These are phyloP conservation scores for Eremochloa ophiuroides DNA, from an alignment of 176 grass and related monocot genomes.

Conservation along the genomic window DNA sequence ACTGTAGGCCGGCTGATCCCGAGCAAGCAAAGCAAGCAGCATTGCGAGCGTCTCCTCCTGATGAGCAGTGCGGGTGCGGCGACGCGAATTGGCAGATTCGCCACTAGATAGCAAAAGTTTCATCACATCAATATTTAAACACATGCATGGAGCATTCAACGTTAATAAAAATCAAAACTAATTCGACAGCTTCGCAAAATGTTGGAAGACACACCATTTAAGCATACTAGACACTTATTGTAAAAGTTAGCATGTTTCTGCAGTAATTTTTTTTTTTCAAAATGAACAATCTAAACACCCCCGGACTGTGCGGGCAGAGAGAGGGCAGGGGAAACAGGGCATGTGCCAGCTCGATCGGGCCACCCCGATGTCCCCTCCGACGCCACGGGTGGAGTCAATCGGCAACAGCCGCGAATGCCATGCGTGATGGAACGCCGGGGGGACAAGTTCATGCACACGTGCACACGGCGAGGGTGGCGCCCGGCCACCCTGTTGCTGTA, in stretches of 20 bases:
- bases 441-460: slow-evolving; percentile 51
- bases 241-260: too few relatives aligned
- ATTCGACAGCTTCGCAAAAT: too few relatives aligned
- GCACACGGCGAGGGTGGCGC: slow-evolving; percentile 5
- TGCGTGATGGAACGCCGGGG: slow-evolving; percentile 35
- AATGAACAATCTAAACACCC: too few relatives aligned
- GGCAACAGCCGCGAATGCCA: slow-evolving; percentile 22
- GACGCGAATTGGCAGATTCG: too few relatives aligned
- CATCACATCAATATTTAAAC: too few relatives aligned
- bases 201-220: too few relatives aligned
- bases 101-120: too few relatives aligned
- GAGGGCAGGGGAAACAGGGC: background rate
- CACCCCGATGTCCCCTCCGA: slow-evolving; percentile 3
- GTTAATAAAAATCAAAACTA: too few relatives aligned
- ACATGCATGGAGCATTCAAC: too few relatives aligned
- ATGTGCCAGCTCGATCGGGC: slow-evolving; percentile 42
- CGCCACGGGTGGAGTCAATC: slow-evolving; percentile 35
- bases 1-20: background rate
- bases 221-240: too few relatives aligned
- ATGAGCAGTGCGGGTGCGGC: slow-evolving; percentile 30
- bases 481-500: slow-evolving; percentile 25
- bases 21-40: background rate
- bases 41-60: background rate
- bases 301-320: background rate
- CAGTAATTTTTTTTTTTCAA: too few relatives aligned